Conservation (phyloP, 257 asterid species). For the Ophiorrhiza pumila region DNA sequence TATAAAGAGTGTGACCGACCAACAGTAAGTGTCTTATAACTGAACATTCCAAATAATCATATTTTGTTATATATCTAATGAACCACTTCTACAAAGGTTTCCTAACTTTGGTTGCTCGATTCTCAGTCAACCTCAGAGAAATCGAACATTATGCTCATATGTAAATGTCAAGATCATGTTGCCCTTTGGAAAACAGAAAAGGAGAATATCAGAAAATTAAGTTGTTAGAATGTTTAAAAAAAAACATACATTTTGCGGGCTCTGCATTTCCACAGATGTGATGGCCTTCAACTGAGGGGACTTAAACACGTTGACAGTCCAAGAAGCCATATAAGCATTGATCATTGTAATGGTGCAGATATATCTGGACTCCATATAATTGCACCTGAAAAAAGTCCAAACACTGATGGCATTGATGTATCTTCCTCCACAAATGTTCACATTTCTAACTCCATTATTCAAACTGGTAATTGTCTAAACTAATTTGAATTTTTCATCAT, state of each 20-base stretch:
- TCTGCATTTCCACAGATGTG: slow-evolving; percentile 12
- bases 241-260: slow-evolving; percentile 1
- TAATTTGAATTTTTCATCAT: not conserved
- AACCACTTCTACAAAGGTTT: too few relatives aligned
- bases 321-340: slow-evolving; percentile 16
- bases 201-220: not conserved
- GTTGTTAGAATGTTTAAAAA: not conserved
- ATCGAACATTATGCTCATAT: too few relatives aligned
- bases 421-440: slow-evolving; percentile 11
- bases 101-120: too few relatives aligned
- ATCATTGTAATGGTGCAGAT: not conserved
- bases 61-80: too few relatives aligned
- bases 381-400: slow-evolving; percentile 25
- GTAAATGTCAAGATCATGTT: not conserved
- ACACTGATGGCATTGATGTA: slow-evolving; percentile 25
- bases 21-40: slow-evolving; percentile 15
- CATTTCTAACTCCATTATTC: slow-evolving; percentile 11
- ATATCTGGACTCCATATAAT: slow-evolving; percentile 10
- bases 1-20: slow-evolving; percentile 17
- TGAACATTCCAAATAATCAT: not conserved
- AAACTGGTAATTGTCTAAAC: slow-evolving; percentile 9
- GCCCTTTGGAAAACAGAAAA: not conserved
- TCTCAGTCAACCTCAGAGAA: too few relatives aligned
- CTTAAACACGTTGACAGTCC: slow-evolving; percentile 19
- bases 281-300: slow-evolving; percentile 17